These are phyloP conservation scores for Sugiyamaella marilandica DNA, from an alignment of 805 yeast genomes.

Conservation along the genomic window DNA sequence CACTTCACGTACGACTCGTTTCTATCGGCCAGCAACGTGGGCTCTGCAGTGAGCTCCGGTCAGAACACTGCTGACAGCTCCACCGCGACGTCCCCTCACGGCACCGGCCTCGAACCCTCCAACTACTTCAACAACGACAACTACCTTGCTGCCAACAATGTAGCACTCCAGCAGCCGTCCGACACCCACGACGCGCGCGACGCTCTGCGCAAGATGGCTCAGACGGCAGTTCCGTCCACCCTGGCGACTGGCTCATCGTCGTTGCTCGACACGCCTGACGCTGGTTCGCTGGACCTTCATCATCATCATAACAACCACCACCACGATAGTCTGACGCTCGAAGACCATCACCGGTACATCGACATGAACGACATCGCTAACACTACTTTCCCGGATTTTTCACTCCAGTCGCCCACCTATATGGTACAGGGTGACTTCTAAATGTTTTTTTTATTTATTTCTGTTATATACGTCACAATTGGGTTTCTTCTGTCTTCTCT, in stretches of 20 bases:
- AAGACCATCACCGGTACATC: too few species aligned
- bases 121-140: background rate
- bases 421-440: background rate
- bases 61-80: background rate
- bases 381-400: background rate
- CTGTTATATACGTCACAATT: background rate
- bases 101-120: background rate
- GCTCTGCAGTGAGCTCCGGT: background rate
- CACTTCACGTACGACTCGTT: slow-evolving; percentile 5
- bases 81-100: slow-evolving; percentile 8
- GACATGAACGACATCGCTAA: background rate
- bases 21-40: background rate
- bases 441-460: background rate
- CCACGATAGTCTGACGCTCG: too few species aligned
- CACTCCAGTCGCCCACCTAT: background rate
- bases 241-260: too few species aligned
- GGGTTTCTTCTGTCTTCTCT: too few species aligned
- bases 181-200: background rate
- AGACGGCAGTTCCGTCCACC: background rate
- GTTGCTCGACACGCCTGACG: too few species aligned
- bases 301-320: too few species aligned
- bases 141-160: background rate
- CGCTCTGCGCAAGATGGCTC: background rate
- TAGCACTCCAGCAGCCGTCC: background rate
- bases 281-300: too few species aligned